A percentile compares a stretch with the other conserved stretches of the same genome.
Conservation (phyloP, 176 grass and related monocot genomes). For the Coix lacrymajobi region DNA sequence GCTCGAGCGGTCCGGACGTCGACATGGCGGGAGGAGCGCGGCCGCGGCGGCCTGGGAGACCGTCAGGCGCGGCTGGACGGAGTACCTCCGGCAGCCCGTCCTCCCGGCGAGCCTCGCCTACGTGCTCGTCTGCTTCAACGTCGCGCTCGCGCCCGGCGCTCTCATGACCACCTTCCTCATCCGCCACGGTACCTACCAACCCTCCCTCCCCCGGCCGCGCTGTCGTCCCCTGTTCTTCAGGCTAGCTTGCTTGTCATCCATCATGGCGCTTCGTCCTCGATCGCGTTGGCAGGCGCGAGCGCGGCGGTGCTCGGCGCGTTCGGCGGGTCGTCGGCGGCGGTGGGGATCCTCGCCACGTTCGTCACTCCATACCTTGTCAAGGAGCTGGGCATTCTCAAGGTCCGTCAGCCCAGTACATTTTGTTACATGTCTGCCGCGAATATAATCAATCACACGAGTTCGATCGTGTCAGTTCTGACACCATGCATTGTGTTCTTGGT, state of each 20-base stretch:
- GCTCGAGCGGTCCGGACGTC: neutral
- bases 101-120: conserved; percentile 66
- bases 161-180: conserved; percentile 69
- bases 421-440: neutral
- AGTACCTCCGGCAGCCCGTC: conserved; percentile 46
- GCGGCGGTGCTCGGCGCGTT: conserved; percentile 41
- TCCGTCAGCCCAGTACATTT: neutral
- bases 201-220: too few relatives aligned
- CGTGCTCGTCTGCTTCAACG: conserved; percentile 66
- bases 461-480: neutral
- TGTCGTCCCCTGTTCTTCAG: neutral
- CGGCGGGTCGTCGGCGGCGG: conserved; percentile 37
- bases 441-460: neutral
- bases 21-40: neutral
- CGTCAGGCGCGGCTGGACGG: conserved; percentile 40
- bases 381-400: conserved; percentile 50
- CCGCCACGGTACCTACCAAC: conserved; percentile 21
- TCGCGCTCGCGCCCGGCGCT: conserved; percentile 48
- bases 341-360: conserved; percentile 57
- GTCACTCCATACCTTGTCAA: conserved; percentile 31
- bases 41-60: conserved; percentile 9
- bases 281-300: conserved; percentile 15
- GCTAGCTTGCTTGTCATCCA: too few relatives aligned
- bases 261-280: neutral
- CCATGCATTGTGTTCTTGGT: neutral